Evolutionary conservation across 140 eudicot species (phyloP).

Genomic region (Stevia rebaudiana): DNA sequence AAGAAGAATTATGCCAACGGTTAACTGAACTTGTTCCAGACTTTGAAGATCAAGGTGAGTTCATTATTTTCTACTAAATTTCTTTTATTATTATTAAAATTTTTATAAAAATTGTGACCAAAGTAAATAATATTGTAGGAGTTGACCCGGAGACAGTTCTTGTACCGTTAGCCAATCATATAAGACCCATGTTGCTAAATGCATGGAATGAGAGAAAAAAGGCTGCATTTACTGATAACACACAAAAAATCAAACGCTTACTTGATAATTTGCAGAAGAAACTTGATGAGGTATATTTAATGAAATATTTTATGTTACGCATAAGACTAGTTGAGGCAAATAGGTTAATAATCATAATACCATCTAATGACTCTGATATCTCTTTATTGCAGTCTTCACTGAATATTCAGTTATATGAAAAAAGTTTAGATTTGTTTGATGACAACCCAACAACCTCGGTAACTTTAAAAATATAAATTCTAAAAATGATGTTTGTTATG

Average conservation of each 20-base stretch:
- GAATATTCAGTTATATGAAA: slow-evolving; percentile 81
- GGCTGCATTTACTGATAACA: slow-evolving; percentile 71
- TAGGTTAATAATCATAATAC: neutral
- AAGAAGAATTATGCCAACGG: slow-evolving; percentile 55
- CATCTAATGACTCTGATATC: slow-evolving; percentile 10
- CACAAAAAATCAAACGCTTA: slow-evolving; percentile 59
- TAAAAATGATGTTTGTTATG: neutral
- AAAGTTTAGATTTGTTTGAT: slow-evolving; percentile 86
- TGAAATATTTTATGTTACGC: neutral
- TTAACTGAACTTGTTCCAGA: slow-evolving; percentile 65
- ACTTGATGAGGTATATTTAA: slow-evolving; percentile 94
- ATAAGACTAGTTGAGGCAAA: neutral
- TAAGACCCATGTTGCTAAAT: slow-evolving; percentile 86
- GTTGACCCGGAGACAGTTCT: slow-evolving; percentile 68
- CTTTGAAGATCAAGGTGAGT: slow-evolving; percentile 84
- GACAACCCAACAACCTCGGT: slow-evolving; percentile 81
- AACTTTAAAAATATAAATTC: slow-evolving; percentile 34
- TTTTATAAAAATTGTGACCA: slow-evolving; percentile 14
- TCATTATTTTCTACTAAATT: neutral
- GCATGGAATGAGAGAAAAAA: slow-evolving; percentile 84
- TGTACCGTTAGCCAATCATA: slow-evolving; percentile 57
- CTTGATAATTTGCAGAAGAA: slow-evolving; percentile 75
- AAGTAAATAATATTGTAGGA: slow-evolving; percentile 41
- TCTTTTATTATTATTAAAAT: neutral
- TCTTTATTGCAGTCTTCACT: slow-evolving; percentile 55